Evolutionary conservation across 2,329 filamentous ascomycete genomes (phyloP).

Genomic region (Trichoderma hamatum): DNA sequence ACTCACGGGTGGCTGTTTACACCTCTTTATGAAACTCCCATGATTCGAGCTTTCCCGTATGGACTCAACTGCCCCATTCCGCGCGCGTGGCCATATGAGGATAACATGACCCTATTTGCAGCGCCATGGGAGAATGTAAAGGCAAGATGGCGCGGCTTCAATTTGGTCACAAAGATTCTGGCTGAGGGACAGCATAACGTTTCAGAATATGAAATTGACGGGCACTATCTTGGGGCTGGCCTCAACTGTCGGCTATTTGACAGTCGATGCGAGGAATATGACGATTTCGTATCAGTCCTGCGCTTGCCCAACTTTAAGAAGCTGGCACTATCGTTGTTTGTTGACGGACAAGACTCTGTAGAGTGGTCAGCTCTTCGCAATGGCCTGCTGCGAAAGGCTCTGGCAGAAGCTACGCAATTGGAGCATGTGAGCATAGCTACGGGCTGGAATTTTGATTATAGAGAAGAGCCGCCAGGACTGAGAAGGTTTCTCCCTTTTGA

Average conservation of each 20-base stretch:
- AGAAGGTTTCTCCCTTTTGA: neutral
- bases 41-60: conserved; percentile 44
- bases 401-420: neutral
- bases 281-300: neutral
- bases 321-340: neutral
- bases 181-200: neutral
- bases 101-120: neutral
- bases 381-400: neutral
- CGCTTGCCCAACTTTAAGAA: neutral
- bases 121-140: conserved; percentile 10
- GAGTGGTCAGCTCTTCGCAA: neutral
- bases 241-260: neutral
- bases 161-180: neutral
- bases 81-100: conserved; percentile 32
- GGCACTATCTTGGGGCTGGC: neutral
- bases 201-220: neutral
- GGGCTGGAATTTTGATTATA: no score
- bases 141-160: neutral
- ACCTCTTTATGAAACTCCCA: conserved; percentile 47
- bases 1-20: conserved; percentile 41
- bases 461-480: neutral
- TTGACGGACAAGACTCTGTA: neutral
- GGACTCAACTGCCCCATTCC: conserved; percentile 46
- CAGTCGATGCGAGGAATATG: neutral
- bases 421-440: neutral